Evolutionary conservation across 2,329 filamentous ascomycete genomes (phyloP).

Genomic region (Xylaria sp.): DNA sequence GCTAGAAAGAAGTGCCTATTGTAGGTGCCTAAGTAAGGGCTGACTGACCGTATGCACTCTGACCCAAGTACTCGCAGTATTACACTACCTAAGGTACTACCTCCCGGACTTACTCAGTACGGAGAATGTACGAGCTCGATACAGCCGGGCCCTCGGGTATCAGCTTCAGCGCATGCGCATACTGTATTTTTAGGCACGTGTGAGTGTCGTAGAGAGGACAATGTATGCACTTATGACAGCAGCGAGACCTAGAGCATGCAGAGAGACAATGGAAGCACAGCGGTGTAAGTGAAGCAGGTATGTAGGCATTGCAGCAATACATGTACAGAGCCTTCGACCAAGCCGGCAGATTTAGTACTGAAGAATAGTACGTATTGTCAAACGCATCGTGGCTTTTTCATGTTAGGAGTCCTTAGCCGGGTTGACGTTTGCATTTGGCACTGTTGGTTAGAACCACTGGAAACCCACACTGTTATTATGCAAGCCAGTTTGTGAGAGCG

Average conservation of each 20-base stretch:
- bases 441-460: conserved; percentile 1
- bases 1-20: too few species aligned
- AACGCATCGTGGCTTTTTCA: conserved; percentile 17
- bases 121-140: not conserved
- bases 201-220: not conserved
- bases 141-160: not conserved
- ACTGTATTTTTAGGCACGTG: not conserved
- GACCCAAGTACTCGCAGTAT: too few species aligned
- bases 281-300: too few species aligned
- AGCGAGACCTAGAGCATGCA: too few species aligned
- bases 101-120: not conserved
- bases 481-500: conserved; percentile 23
- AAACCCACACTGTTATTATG: conserved; percentile 24
- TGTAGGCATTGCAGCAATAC: too few species aligned
- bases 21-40: not conserved
- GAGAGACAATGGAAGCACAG: too few species aligned
- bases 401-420: not conserved
- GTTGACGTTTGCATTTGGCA: conserved; percentile 11
- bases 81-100: not conserved
- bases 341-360: conserved; percentile 5
- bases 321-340: not conserved
- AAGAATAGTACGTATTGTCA: not conserved
- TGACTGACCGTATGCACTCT: too few species aligned
- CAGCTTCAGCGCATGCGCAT: not conserved
- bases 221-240: not conserved